Evolutionary conservation across 2,329 filamentous ascomycete genomes (phyloP).

Genomic region (Didymosphaeria variabile): DNA sequence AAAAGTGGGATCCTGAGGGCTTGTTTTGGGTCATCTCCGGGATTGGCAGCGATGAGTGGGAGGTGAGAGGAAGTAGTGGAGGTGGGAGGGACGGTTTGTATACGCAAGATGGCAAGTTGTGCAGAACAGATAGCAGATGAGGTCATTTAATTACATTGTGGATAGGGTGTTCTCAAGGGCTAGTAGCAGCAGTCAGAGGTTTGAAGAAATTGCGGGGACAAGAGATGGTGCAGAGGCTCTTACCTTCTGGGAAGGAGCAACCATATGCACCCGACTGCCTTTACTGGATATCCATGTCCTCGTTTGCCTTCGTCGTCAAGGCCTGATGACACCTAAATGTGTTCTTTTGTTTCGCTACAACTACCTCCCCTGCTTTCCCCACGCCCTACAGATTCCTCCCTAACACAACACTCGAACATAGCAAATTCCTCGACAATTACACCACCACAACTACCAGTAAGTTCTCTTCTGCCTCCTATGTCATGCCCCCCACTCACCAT

Average conservation of each 20-base stretch:
- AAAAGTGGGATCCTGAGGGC: conserved; percentile 32
- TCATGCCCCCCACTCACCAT: background rate
- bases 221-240: background rate
- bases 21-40: conserved; percentile 38
- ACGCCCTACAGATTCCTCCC: background rate
- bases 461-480: background rate
- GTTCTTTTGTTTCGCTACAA: background rate
- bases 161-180: too few species aligned
- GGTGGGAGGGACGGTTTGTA: conserved; percentile 26
- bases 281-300: background rate
- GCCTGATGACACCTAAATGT: background rate
- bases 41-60: conserved; percentile 39
- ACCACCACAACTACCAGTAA: background rate
- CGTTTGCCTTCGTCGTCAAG: background rate
- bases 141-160: background rate
- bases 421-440: background rate
- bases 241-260: background rate
- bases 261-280: background rate
- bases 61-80: conserved; percentile 27
- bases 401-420: background rate
- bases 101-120: conserved; percentile 38
- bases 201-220: background rate
- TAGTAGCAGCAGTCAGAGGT: background rate
- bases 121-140: conserved; percentile 20
- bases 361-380: background rate